phyloP scores from a whole-genome alignment of 345 rosid genomes.

The Passiflora organensis region DNA sequence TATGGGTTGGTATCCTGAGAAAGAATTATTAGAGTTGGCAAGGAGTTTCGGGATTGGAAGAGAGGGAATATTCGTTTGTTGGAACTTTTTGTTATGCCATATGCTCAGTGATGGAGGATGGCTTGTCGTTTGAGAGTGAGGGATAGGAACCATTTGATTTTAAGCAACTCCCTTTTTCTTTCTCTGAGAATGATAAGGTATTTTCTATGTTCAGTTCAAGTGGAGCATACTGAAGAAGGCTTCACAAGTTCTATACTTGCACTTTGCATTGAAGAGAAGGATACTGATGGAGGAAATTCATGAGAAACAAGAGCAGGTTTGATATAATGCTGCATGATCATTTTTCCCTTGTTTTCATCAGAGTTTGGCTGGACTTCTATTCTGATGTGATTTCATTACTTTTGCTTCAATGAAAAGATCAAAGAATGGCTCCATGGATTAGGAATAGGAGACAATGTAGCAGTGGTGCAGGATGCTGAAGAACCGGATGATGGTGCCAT shows the following conservation, averaged over 20 bases:
- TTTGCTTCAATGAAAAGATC: slow-evolving; percentile 37
- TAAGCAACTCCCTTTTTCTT: no score
- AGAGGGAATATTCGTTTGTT: background rate
- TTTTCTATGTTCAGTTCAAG: slow-evolving; percentile 47
- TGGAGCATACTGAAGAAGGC: slow-evolving; percentile 87
- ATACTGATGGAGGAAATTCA: slow-evolving; percentile 69
- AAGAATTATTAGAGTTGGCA: no score
- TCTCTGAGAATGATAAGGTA: no score
- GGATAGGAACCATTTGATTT: no score
- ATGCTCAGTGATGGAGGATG: background rate
- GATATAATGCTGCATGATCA: background rate
- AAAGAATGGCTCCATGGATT: slow-evolving; percentile 88
- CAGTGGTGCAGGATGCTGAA: slow-evolving; percentile 75
- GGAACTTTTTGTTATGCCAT: background rate
- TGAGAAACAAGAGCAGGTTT: slow-evolving; percentile 87
- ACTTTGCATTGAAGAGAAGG: slow-evolving; percentile 82
- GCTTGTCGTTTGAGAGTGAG: background rate
- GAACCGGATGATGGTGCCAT: slow-evolving; percentile 91
- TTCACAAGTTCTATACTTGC: slow-evolving; percentile 81
- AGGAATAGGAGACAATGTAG: slow-evolving; percentile 67
- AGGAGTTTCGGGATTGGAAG: no score
- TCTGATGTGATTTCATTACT: background rate
- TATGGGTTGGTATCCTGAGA: no score
- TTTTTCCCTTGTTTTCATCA: background rate
- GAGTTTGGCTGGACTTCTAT: background rate